These are phyloP conservation scores for Glonium stellatum DNA, from an alignment of 495 filamentous ascomycete species.

Conservation along the genomic window DNA sequence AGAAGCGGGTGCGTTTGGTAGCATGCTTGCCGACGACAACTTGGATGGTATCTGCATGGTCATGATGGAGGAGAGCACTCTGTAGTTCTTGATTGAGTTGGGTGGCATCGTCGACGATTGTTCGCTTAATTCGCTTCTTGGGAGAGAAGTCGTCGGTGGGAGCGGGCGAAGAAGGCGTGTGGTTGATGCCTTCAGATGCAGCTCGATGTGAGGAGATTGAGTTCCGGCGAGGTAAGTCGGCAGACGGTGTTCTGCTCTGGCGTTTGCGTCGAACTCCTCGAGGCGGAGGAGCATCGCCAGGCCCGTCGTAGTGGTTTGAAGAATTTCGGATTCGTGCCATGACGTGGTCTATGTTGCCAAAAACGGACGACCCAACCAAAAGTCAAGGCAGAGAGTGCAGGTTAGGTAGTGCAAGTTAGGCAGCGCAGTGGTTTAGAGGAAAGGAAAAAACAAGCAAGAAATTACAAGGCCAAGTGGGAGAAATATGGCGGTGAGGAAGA, in stretches of 20 bases:
- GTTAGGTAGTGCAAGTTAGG: too few relatives aligned
- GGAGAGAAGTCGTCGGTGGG: background rate
- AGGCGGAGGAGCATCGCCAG: conserved; percentile 16
- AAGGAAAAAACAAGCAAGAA: background rate
- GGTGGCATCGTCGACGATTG: conserved; percentile 9
- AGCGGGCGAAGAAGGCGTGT: conserved; percentile 9
- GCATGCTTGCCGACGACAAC: background rate
- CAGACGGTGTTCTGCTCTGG: conserved; percentile 1
- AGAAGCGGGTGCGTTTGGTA: conserved; percentile 7
- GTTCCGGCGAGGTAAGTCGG: background rate
- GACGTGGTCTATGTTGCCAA: background rate
- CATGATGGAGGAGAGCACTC: conserved; percentile 8
- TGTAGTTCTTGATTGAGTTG: conserved; percentile 21
- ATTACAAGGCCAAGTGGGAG: background rate
- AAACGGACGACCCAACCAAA: background rate
- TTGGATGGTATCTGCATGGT: background rate
- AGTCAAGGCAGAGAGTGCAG: background rate
- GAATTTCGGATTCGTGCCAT: background rate
- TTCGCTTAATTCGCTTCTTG: conserved; percentile 14
- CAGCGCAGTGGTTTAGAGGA: background rate
- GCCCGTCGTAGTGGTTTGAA: conserved; percentile 19
- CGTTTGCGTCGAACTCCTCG: conserved; percentile 1
- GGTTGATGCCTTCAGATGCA: conserved; percentile 8
- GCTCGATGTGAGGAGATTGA: background rate
- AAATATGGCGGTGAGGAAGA: background rate